phyloP scores from a whole-genome alignment of 805 yeast species.

The Ogataea angusta region DNA sequence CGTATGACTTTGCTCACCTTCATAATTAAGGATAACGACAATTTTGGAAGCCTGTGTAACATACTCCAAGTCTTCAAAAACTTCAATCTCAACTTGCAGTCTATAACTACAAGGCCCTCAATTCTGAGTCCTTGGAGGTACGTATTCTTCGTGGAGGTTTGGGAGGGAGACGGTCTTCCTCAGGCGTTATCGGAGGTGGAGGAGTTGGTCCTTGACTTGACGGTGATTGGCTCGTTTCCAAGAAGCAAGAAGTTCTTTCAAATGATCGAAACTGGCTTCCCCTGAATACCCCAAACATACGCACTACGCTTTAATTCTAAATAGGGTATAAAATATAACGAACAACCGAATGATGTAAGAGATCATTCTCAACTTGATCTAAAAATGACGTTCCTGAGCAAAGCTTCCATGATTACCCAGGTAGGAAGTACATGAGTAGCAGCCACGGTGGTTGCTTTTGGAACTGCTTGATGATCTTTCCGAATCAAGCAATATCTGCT shows the following conservation, averaged over 20 bases:
- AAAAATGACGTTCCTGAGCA: no score
- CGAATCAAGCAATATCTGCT: no score
- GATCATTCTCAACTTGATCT: no score
- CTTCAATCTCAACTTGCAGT: conserved; percentile 58
- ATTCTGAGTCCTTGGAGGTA: conserved; percentile 70
- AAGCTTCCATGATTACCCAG: no score
- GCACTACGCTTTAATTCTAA: no score
- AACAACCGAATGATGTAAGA: no score
- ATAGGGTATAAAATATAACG: no score
- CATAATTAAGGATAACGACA: conserved; percentile 55
- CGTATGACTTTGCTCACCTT: conserved; percentile 60
- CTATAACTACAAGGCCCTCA: conserved; percentile 78
- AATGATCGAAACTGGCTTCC: conserved; percentile 20
- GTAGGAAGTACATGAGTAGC: no score
- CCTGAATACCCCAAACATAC: neutral
- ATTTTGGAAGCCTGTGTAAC: conserved; percentile 71
- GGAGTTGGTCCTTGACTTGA: conserved; percentile 45
- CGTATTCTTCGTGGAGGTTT: conserved; percentile 73
- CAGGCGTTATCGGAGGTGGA: conserved; percentile 43
- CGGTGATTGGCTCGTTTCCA: conserved; percentile 50
- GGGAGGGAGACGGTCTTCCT: conserved; percentile 31
- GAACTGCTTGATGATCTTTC: no score
- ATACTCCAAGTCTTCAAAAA: conserved; percentile 57
- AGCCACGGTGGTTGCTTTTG: no score
- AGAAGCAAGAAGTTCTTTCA: conserved; percentile 28